Evolutionary conservation across 139 green algal genomes (phyloP).

Genomic region (Chlamydomonas sp.): DNA sequence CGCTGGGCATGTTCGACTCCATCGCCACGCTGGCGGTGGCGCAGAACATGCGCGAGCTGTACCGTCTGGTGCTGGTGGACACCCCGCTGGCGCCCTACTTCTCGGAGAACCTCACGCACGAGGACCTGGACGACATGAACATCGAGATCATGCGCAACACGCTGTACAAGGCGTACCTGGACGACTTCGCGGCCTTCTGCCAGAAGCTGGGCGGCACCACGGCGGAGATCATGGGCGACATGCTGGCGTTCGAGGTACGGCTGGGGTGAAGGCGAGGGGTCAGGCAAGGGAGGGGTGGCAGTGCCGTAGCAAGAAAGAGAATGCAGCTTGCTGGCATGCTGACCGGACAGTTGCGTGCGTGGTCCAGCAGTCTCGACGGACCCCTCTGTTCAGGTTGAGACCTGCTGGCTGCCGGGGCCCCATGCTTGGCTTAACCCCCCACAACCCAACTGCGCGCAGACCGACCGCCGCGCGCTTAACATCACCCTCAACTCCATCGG

Average conservation of each 20-base stretch:
- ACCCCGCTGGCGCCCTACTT: constrained; percentile 98
- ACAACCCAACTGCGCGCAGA: constrained; percentile 54
- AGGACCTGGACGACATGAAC: constrained; percentile 99
- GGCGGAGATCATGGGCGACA: constrained; percentile 90
- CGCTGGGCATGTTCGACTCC: constrained; percentile 97
- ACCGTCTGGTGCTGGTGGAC: constrained; percentile 95
- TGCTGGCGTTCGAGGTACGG: constrained; percentile 93
- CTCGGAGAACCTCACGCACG: constrained; percentile 79
- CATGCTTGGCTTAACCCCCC: too few species aligned
- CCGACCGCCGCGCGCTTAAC: constrained; percentile 95
- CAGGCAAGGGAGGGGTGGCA: neutral
- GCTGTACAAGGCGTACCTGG: constrained; percentile 98
- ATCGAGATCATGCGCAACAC: constrained; percentile 98
- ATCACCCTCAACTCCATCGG: constrained; percentile 99
- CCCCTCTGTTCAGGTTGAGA: too few species aligned
- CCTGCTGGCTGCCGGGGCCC: neutral
- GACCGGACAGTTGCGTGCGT: neutral
- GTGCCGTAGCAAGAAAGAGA: too few species aligned
- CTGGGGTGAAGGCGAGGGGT: neutral
- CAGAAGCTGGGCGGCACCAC: constrained; percentile 88
- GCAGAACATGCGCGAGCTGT: constrained; percentile 97
- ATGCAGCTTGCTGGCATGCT: neutral
- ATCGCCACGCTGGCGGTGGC: constrained; percentile 96
- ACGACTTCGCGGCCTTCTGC: constrained; percentile 95
- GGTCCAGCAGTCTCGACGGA: neutral